Evolutionary conservation across 306 rosid species (phyloP).

Genomic region (Delonix regia): DNA sequence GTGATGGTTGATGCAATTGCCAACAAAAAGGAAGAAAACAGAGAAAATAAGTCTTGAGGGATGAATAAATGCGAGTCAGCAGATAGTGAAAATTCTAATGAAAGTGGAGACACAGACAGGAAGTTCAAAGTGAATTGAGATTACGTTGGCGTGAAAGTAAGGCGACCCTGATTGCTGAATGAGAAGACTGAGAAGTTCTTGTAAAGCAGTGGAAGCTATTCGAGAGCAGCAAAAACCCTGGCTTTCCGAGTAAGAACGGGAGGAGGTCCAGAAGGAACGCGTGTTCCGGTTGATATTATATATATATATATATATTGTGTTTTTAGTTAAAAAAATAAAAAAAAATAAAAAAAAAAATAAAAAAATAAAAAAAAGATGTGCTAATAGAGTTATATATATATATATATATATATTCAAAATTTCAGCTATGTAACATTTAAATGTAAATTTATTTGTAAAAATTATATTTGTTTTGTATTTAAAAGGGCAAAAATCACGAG

Average conservation of each 20-base stretch:
- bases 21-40: not conserved
- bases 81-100: not conserved
- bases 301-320: no score
- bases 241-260: not conserved
- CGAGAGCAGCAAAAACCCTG: not conserved
- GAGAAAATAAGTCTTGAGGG: not conserved
- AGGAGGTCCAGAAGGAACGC: not conserved
- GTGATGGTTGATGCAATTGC: not conserved
- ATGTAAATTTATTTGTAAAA: no score
- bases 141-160: conserved; percentile 2
- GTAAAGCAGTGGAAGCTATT: not conserved
- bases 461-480: no score
- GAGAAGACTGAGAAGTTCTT: not conserved
- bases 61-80: not conserved
- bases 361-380: no score
- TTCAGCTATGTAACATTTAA: no score
- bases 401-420: no score
- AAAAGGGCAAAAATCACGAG: no score
- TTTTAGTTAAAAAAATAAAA: no score
- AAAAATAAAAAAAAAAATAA: no score
- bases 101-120: not conserved
- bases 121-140: not conserved
- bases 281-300: no score
- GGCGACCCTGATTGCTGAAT: not conserved
- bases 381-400: no score